Conservation (phyloP, 2,329 filamentous ascomycete genomes). For the Bipolaris victoriae region DNA sequence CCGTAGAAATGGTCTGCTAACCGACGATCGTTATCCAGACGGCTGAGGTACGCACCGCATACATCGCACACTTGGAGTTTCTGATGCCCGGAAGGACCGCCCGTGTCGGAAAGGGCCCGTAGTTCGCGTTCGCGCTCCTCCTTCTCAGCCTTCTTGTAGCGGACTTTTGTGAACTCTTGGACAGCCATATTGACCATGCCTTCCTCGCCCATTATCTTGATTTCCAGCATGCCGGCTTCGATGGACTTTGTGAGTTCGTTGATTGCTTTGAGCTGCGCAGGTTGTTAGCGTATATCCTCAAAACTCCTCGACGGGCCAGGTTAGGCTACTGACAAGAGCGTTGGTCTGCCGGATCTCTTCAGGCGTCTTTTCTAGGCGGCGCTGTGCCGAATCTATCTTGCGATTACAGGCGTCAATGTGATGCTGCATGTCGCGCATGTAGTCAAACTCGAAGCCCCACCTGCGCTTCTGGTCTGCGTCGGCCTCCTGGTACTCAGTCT, state of each 20-base stretch:
- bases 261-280: constrained; percentile 74
- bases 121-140: constrained; percentile 85
- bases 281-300: constrained; percentile 19
- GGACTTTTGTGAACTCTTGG: constrained; percentile 86
- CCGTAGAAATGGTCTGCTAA: constrained; percentile 98
- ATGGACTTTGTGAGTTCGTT: constrained; percentile 79
- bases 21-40: constrained; percentile 91
- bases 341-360: constrained; percentile 98
- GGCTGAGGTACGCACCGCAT: constrained; percentile 89
- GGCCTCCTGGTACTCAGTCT: constrained; percentile 83
- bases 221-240: constrained; percentile 81
- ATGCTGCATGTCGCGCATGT: constrained; percentile 92
- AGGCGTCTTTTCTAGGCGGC: constrained; percentile 92
- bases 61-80: constrained; percentile 99
- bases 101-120: constrained; percentile 88
- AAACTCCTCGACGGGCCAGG: neutral
- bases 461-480: constrained; percentile 73
- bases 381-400: constrained; percentile 87
- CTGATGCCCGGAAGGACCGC: constrained; percentile 91
- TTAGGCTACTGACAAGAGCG: constrained; percentile 62
- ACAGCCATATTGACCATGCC: constrained; percentile 81
- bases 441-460: constrained; percentile 94
- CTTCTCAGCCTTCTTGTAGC: constrained; percentile 79
- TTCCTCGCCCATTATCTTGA: constrained; percentile 82
- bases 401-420: constrained; percentile 97